A percentile compares a stretch with the other conserved stretches of the same genome.
phyloP scores from a whole-genome alignment of 2,329 filamentous ascomycete species.

The Penicillium sp. region DNA sequence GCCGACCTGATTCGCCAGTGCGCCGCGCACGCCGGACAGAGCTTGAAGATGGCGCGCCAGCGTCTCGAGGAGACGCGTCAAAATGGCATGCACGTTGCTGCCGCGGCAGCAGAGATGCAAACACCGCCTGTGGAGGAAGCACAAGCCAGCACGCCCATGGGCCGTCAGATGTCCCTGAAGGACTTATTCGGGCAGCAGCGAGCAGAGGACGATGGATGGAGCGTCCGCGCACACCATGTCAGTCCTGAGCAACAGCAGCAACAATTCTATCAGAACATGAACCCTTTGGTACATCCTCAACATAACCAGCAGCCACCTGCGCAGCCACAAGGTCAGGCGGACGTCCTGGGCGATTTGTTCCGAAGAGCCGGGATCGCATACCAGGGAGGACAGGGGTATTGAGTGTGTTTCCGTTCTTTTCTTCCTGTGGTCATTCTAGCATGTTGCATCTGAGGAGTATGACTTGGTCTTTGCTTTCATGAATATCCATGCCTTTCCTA shows the following conservation, averaged over 20 bases:
- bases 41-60: conserved; percentile 45
- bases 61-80: conserved; percentile 36
- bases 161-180: conserved; percentile 52
- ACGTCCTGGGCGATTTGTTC: conserved; percentile 45
- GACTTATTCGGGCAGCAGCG: conserved; percentile 57
- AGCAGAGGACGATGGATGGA: conserved; percentile 52
- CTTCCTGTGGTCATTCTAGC: neutral
- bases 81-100: conserved; percentile 32
- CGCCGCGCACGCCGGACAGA: conserved; percentile 52
- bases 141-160: conserved; percentile 48
- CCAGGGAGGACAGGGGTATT: conserved; percentile 21
- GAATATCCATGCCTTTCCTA: neutral
- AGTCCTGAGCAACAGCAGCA: conserved; percentile 19
- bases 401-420: neutral
- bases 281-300: neutral
- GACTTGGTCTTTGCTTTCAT: conserved; percentile 7
- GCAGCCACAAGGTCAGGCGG: conserved; percentile 23
- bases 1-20: conserved; percentile 56
- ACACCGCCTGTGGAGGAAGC: conserved; percentile 38
- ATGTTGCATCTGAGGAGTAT: conserved; percentile 7
- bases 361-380: conserved; percentile 42
- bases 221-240: conserved; percentile 47
- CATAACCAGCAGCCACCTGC: conserved; percentile 13
- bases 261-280: neutral
- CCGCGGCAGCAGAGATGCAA: conserved; percentile 27